Base-by-base conservation (phyloP, 2,329 filamentous ascomycete genomes). In the Cadophora sp. region DNA sequence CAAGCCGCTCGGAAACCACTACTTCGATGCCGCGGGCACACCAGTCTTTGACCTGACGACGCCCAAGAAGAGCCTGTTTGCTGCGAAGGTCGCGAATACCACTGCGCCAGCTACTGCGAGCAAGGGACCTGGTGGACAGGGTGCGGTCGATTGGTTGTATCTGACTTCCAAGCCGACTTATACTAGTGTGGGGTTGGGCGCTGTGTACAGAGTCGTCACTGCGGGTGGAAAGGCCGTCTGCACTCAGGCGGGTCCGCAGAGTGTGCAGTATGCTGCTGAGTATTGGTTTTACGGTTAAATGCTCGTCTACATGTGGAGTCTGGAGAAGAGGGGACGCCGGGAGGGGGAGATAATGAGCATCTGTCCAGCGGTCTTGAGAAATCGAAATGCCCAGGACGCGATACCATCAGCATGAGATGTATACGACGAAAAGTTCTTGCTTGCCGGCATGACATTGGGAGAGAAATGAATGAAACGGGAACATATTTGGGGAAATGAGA, bases 191-290 rank as follows among this genome's bases (percentile, higher is more conserved):
- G 75, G 75, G 4, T 31, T 75, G 3, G 22, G 34, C 2, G 24
- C 68, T 29, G 77, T 74, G 9, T 78, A 78, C 53, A 66, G 77
- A 31, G 72, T 78, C n/a, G 73, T 69, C 31, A 78, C 77, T 4
- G 76, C 74, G 5, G 77, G 77, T 27, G 76, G 76, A 9, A 68
- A 59, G 14, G 37, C 69, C 5, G 56, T 56, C 53, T 77, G 77
- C 61, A 58, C 69, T 0, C 51, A 40, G 1, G 50, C 61, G 11
- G 71, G 64, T 16, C 19, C 73, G 8, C 60, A 73, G 14, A 70
- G 24, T 12, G 66, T 77, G 2, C 71, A 68, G 34, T 78, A 78
- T 43, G 71, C 76, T 37, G 73, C 76, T 16, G 70, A 75, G 62
- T 78, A 68, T 24, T 72, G 70, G 70, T 70, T 72, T 37, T 69